These are phyloP conservation scores for Tetrastigma voinierianum DNA, from an alignment of 164 flowering plant genomes.

Conservation along the genomic window DNA sequence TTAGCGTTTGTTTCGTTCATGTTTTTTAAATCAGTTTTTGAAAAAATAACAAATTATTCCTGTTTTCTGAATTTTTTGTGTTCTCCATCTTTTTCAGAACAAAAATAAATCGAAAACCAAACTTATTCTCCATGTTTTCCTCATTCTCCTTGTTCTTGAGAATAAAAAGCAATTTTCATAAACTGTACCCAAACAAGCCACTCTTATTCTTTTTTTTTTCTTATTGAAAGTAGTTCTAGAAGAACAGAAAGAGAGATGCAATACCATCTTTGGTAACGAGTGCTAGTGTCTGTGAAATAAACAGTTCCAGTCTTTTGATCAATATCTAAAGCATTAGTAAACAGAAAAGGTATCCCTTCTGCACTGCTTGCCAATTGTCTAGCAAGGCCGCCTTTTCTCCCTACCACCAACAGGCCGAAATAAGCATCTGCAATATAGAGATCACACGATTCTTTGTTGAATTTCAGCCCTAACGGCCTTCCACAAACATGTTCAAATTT, in stretches of 20 bases:
- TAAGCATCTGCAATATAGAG: constrained; percentile 49
- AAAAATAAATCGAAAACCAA: neutral
- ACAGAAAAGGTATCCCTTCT: constrained; percentile 25
- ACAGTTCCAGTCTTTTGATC: constrained; percentile 28
- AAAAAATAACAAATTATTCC: too few species aligned
- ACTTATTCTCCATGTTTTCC: too few species aligned
- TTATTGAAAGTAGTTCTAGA: neutral
- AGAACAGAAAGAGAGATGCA: neutral
- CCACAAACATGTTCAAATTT: constrained; percentile 29
- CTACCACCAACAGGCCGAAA: constrained; percentile 30
- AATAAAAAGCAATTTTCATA: too few species aligned
- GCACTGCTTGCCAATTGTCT: constrained; percentile 16
- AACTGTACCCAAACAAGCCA: too few species aligned
- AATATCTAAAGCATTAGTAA: constrained; percentile 35
- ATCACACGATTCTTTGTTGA: constrained; percentile 28
- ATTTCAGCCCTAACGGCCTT: constrained; percentile 38
- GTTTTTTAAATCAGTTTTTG: too few species aligned
- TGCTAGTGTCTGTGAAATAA: constrained; percentile 52
- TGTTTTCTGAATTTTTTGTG: too few species aligned
- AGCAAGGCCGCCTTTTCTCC: constrained; percentile 33
- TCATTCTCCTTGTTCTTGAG: too few species aligned
- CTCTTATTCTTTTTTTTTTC: too few species aligned
- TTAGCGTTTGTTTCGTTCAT: too few species aligned
- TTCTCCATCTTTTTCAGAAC: too few species aligned
- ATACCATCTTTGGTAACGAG: constrained; percentile 40